phyloP scores from a whole-genome alignment of 495 filamentous ascomycete species.

The Tuber borchii region DNA sequence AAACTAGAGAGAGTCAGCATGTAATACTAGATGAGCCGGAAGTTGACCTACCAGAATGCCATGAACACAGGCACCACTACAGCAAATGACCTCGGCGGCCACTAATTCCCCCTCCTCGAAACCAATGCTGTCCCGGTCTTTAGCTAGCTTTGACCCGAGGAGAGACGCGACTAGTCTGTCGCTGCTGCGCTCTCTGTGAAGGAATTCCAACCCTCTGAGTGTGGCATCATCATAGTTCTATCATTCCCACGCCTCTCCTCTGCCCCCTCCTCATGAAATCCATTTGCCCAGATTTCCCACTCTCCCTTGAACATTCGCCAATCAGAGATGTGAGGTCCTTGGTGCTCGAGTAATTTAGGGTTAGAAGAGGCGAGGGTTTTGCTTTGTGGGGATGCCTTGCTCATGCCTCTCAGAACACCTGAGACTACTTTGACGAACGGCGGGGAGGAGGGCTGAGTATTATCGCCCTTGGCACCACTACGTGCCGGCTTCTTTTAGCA shows the following conservation, averaged over 20 bases:
- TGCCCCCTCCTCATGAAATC: constrained; percentile 29
- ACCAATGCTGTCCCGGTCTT: constrained; percentile 19
- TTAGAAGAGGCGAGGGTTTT: too few species aligned
- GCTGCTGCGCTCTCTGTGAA: constrained; percentile 29
- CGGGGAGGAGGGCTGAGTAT: too few species aligned
- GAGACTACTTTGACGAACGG: too few species aligned
- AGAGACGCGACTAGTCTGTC: constrained; percentile 15
- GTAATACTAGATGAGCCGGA: constrained; percentile 6
- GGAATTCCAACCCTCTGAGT: constrained; percentile 40
- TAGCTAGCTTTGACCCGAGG: constrained; percentile 21
- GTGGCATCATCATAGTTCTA: constrained; percentile 33
- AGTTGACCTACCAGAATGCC: constrained; percentile 34
- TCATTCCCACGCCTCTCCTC: constrained; percentile 3
- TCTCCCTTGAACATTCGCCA: constrained; percentile 40
- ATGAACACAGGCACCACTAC: constrained; percentile 35
- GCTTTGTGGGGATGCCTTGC: too few species aligned
- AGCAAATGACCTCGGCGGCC: constrained; percentile 39
- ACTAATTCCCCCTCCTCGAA: constrained; percentile 23
- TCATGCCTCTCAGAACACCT: too few species aligned
- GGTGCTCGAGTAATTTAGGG: constrained; percentile 34
- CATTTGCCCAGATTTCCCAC: constrained; percentile 41
- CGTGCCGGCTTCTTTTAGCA: too few species aligned
- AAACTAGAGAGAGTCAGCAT: constrained; percentile 29
- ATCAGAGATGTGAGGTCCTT: constrained; percentile 37
- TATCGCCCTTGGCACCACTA: too few species aligned